A percentile compares a stretch with the other conserved stretches of the same genome.
Conservation (phyloP, 2,329 filamentous ascomycete genomes). For the Hypoxylon rubiginosum region DNA sequence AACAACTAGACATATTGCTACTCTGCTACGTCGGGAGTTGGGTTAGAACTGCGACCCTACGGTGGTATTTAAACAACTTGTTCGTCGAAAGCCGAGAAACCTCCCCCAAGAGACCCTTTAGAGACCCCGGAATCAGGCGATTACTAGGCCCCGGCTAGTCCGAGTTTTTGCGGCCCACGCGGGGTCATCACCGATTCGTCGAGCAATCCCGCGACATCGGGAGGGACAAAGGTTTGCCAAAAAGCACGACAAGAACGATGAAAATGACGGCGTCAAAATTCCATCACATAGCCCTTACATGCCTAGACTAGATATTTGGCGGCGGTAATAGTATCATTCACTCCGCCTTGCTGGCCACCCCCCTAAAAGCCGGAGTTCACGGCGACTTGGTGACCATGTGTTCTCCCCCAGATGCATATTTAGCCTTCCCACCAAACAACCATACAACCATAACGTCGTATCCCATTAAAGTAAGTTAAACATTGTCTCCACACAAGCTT, state of each 20-base stretch:
- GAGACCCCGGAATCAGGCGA: slow-evolving; percentile 27
- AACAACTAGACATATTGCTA: slow-evolving; percentile 12
- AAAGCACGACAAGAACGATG: neutral
- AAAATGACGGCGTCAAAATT: slow-evolving; percentile 2
- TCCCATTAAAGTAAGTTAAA: slow-evolving; percentile 21
- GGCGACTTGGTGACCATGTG: slow-evolving; percentile 4
- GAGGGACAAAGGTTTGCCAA: slow-evolving; percentile 12
- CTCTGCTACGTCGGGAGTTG: slow-evolving; percentile 23
- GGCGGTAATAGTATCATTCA: neutral
- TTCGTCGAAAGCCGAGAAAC: slow-evolving; percentile 4
- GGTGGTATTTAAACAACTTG: neutral
- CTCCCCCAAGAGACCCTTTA: too few species aligned
- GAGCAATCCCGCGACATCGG: slow-evolving; percentile 36
- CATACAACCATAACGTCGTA: slow-evolving; percentile 27
- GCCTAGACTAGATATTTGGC: slow-evolving; percentile 3
- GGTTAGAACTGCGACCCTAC: slow-evolving; percentile 14
- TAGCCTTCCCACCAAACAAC: slow-evolving; percentile 15
- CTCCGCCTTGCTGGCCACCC: slow-evolving; percentile 17
- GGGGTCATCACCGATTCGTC: slow-evolving; percentile 39
- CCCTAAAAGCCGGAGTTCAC: neutral
- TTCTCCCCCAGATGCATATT: slow-evolving; percentile 15
- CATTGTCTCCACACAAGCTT: slow-evolving; percentile 30
- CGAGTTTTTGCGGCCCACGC: slow-evolving; percentile 29
- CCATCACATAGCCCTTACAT: neutral
- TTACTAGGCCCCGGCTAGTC: slow-evolving; percentile 30